Base-by-base conservation (phyloP, 495 filamentous ascomycete genomes). In the Cercophora samala region DNA sequence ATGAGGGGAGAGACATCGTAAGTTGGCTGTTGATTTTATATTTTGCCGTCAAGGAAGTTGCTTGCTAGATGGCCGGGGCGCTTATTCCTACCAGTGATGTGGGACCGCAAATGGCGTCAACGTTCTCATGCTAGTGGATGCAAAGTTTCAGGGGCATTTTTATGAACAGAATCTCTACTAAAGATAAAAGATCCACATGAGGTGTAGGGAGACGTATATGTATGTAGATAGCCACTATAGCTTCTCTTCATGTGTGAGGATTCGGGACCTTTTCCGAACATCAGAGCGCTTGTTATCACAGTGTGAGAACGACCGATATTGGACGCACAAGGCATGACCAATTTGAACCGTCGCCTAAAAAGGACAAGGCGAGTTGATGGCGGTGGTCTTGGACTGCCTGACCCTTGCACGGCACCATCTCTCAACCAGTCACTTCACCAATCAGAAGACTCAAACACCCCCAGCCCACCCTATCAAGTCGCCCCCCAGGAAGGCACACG, bases 401-500 rank as follows among this genome's bases (percentile, higher is more conserved):
- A 68, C 64, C 66, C 58, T 62, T 51, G 66, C 66, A 69, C 60
- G 37, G 37, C 37, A 25, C 32, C 29, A 37, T 29, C 24, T 22
- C 24, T 32, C 29, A 62, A 42, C 5, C 37, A 46, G 6, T 46
- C 37, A 17, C 70, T 73, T 72, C 54, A 65, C 72, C 70, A 74
- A 74, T 74, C 70, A 72, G 63, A 61, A 63, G 51, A 62, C 59
- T 26, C 62, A 5, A 32, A 23, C 25, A 64, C 42, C 64, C 55
- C n/a, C 25, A 22, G 62, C 58, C 68, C 64, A 62, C 64, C 54
- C 32, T 52, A 58, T 65, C 23, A 56, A 60, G 59, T 55, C 61
- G 59, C 23, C 63, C 66, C 63, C 68, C 52, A 26, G n/a, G 56
- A 63, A 63, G 72, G 66, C 65, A 74, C 72, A 66, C 72, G 70